Base-by-base conservation (phyloP, 768 basidiomycete species). In the Sarcodon aspratus region DNA sequence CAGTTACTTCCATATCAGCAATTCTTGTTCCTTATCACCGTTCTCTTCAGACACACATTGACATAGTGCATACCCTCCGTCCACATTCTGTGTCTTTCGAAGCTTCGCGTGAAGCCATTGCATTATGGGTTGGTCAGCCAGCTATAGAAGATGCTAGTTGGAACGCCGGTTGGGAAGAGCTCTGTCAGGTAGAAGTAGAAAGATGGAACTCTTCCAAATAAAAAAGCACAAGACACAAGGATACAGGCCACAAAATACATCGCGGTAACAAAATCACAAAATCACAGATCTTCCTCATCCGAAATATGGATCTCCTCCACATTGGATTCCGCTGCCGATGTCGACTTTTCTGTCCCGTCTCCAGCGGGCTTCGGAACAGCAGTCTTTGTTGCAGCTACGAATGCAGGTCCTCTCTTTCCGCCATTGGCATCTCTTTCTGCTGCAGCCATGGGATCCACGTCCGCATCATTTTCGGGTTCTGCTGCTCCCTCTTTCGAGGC, bases 301-400 rank as follows among this genome's bases (percentile, higher is more conserved):
- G 83, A 85, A 57, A 92, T 90, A 52, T 84, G 86, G 51, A 93
- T 93, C 67, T 93, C 90, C 50, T 92, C 90, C 38, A 67, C 77
- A 59, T 93, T 92, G 21, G 59, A 63, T 21, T 66, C 53, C 34
- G 65, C 68, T n/a, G 60, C 57, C 11, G 53, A 50, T 32, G 47
- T 59, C 7, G 59, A 62, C 13, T 57, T 60, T 21, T 63, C 61
- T 38, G 59, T 72, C 50, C 72, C 75, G 27, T 66, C 63, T 10
- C 63, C 59, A 44, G 63, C 61, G 11, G 62, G 47, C 54, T 54
- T 40, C 21, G 66, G 57, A n/a, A 63, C 67, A 4, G 75, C 74
- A 58, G 73, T 74, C 36, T 60, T 54, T 56, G 72, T 83, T 18
- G 88, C 84, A 54, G 86, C 78, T 48, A 93, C 88, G 58, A 94